Evolutionary conservation across 257 asterid genomes (phyloP).

Genomic region (Datura wrightii): DNA sequence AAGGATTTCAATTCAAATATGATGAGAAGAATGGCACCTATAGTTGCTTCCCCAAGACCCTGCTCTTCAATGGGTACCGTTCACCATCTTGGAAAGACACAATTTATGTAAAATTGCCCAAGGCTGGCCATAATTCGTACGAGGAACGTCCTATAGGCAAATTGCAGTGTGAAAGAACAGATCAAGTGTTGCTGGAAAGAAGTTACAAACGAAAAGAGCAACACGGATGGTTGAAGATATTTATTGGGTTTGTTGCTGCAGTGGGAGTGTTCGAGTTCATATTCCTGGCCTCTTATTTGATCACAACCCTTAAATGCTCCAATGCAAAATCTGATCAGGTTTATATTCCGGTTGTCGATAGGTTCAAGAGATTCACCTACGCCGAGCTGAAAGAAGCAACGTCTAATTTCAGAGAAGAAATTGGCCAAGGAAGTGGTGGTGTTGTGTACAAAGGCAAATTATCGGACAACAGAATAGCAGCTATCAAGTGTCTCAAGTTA

Average conservation of each 20-base stretch:
- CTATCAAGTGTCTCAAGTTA: conserved; percentile 30
- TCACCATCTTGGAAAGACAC: conserved; percentile 25
- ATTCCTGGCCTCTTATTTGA: not conserved
- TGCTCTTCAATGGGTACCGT: conserved; percentile 28
- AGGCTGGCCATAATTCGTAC: not conserved
- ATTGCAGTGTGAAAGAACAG: not conserved
- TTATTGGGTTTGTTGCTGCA: not conserved
- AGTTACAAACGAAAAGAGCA: not conserved
- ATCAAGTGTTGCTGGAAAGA: not conserved
- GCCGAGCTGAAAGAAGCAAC: conserved; percentile 32
- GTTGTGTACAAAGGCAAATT: conserved; percentile 35
- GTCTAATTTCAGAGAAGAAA: conserved; percentile 27
- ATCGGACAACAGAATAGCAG: conserved; percentile 29
- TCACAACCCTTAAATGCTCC: not conserved
- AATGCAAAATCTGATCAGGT: conserved; percentile 9
- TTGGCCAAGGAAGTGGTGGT: conserved; percentile 33
- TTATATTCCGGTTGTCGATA: conserved; percentile 20
- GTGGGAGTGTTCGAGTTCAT: conserved; percentile 27
- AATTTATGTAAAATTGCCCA: conserved; percentile 27
- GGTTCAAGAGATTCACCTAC: conserved; percentile 33
- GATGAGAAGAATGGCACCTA: not conserved
- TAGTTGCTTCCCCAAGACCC: conserved; percentile 13
- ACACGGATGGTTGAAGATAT: conserved; percentile 28
- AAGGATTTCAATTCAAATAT: not conserved
- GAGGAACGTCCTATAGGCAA: not conserved